phyloP scores from a whole-genome alignment of 2,329 filamentous ascomycete genomes.

The Berkeleyomyces rouxiae region DNA sequence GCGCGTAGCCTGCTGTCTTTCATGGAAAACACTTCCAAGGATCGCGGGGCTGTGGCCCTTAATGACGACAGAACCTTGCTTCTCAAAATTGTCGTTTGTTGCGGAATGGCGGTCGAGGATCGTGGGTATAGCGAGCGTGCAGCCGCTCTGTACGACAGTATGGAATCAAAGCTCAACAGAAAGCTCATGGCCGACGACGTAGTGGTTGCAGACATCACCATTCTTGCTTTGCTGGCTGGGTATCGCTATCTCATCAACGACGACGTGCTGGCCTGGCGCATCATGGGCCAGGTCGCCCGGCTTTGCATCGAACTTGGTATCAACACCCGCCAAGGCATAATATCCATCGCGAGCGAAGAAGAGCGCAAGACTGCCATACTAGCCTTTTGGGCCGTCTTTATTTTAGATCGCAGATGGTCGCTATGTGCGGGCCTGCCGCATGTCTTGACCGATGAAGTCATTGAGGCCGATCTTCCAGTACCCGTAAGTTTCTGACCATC shows the following conservation, averaged over 20 bases:
- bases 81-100: slow-evolving; percentile 72
- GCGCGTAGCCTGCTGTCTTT: slow-evolving; percentile 54
- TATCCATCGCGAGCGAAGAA: slow-evolving; percentile 49
- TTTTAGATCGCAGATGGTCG: slow-evolving; percentile 73
- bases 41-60: slow-evolving; percentile 23
- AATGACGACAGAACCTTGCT: slow-evolving; percentile 43
- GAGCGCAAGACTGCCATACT: slow-evolving; percentile 52
- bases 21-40: slow-evolving; percentile 36
- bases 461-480: slow-evolving; percentile 62
- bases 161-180: slow-evolving; percentile 54
- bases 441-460: slow-evolving; percentile 68
- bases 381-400: slow-evolving; percentile 76
- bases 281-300: slow-evolving; percentile 68
- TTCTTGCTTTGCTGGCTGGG: slow-evolving; percentile 36
- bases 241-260: slow-evolving; percentile 80
- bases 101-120: slow-evolving; percentile 59
- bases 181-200: slow-evolving; percentile 39
- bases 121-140: slow-evolving; percentile 64
- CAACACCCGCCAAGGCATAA: slow-evolving; percentile 60
- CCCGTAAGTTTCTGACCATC: slow-evolving; percentile 40
- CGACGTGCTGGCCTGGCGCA: slow-evolving; percentile 70
- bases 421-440: slow-evolving; percentile 82
- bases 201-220: slow-evolving; percentile 31
- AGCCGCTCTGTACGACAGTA: slow-evolving; percentile 55
- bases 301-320: slow-evolving; percentile 69